phyloP scores from a whole-genome alignment of 2,329 filamentous ascomycete species.

The Mycosphaerella sp. region DNA sequence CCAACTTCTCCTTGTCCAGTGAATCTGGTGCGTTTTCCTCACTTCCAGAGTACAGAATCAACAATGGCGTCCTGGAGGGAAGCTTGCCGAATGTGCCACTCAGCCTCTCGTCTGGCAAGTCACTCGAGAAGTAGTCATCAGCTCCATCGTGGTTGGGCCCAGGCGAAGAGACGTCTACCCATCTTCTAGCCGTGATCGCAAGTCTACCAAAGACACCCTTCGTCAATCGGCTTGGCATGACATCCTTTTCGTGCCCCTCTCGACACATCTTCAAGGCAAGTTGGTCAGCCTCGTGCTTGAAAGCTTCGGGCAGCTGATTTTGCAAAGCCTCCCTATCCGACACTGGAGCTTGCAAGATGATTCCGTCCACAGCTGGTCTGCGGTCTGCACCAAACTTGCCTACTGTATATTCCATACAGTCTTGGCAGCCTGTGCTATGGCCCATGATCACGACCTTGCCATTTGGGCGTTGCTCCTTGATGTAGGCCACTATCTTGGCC shows the following conservation, averaged over 20 bases:
- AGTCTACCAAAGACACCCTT: slow-evolving; percentile 29
- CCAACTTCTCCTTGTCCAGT: slow-evolving; percentile 53
- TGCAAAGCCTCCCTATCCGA: slow-evolving; percentile 65
- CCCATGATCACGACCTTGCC: slow-evolving; percentile 62
- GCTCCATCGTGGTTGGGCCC: slow-evolving; percentile 56
- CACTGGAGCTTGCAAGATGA: slow-evolving; percentile 73
- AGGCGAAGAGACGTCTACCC: slow-evolving; percentile 53
- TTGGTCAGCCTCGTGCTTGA: slow-evolving; percentile 37
- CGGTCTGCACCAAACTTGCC: slow-evolving; percentile 26
- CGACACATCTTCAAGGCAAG: slow-evolving; percentile 48
- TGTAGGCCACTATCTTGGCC: slow-evolving; percentile 47
- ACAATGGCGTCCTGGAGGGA: slow-evolving; percentile 46
- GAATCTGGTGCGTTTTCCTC: slow-evolving; percentile 59
- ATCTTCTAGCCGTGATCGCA: slow-evolving; percentile 53
- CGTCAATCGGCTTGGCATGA: slow-evolving; percentile 44
- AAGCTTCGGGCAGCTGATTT: slow-evolving; percentile 40
- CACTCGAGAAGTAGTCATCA: slow-evolving; percentile 84
- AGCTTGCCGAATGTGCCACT: slow-evolving; percentile 60
- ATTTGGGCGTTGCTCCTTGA: slow-evolving; percentile 37
- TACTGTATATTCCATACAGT: slow-evolving; percentile 58
- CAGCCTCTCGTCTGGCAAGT: slow-evolving; percentile 57
- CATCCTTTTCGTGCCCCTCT: slow-evolving; percentile 43
- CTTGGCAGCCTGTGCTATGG: slow-evolving; percentile 64
- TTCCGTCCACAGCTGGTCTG: slow-evolving; percentile 59
- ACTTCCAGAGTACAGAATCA: slow-evolving; percentile 59